Evolutionary conservation across 108 stramenopile genomes (phyloP).

Genomic region (Fragilaria crotonensis): DNA sequence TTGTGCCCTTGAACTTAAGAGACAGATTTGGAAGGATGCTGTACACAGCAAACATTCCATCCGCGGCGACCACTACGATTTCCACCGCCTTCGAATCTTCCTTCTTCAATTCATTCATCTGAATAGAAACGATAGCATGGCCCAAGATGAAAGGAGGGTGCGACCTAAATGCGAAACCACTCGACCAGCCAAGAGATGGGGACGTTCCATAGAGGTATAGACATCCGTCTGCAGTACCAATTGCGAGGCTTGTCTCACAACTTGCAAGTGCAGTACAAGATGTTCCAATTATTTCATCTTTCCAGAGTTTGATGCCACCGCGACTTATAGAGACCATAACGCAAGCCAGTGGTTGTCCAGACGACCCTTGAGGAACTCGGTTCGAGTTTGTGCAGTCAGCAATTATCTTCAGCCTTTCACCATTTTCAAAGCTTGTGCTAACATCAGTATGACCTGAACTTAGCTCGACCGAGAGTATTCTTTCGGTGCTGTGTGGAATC

Average conservation of each 20-base stretch:
- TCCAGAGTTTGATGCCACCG: slow-evolving; percentile 45
- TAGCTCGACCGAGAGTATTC: slow-evolving; percentile 56
- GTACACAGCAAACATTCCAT: slow-evolving; percentile 67
- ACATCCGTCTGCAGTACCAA: slow-evolving; percentile 70
- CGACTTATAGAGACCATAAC: slow-evolving; percentile 54
- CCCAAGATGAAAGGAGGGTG: slow-evolving; percentile 71
- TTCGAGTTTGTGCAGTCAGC: slow-evolving; percentile 67
- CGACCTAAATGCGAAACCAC: slow-evolving; percentile 57
- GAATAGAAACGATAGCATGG: slow-evolving; percentile 42
- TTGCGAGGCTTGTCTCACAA: slow-evolving; percentile 36
- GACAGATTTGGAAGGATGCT: slow-evolving; percentile 23
- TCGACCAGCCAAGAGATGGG: slow-evolving; percentile 63
- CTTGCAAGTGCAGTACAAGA: slow-evolving; percentile 59
- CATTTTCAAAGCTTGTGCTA: background rate
- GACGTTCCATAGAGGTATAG: slow-evolving; percentile 73
- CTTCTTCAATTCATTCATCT: slow-evolving; percentile 15
- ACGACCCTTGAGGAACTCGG: slow-evolving; percentile 25
- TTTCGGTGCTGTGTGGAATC: slow-evolving; percentile 56
- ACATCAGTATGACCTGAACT: background rate
- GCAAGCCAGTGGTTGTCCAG: slow-evolving; percentile 36
- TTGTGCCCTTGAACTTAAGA: slow-evolving; percentile 58
- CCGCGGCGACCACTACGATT: slow-evolving; percentile 60
- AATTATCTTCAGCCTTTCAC: slow-evolving; percentile 11
- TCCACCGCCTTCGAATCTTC: slow-evolving; percentile 16
- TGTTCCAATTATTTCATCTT: slow-evolving; percentile 58